Base-by-base conservation (phyloP, 306 rosid species). In the Malus sieversii region DNA sequence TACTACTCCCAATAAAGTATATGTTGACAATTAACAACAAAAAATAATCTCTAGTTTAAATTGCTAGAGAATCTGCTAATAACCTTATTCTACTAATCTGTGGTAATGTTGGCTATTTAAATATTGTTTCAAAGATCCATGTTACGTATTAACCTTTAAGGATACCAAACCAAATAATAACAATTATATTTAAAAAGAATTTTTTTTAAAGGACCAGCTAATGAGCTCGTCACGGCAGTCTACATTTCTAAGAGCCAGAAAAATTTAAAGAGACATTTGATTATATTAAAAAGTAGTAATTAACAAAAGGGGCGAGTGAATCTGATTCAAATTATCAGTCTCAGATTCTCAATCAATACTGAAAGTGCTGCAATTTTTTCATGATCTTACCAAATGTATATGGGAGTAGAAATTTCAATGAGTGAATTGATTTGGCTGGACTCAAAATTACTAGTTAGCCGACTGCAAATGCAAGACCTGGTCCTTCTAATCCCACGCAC, bases 221-320 rank as follows among this genome's bases (percentile, higher is more conserved):
- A 0, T 38, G 2, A 0, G 0, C 8, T 38, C 10, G 2, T 7
- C 2, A 38, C 0, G 2, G 1, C 10, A 38, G 0, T 38, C 2
- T 38, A 35, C 40, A 0, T 0, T 35, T 35, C 0, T 35, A 0
- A 38, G 10, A 38, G 2, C 10, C 0, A 5, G 1, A 0, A 38
- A 38, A 38, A 6, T 6, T 38, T 38, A 7, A 38, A 38, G 11
- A 52, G 13, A 27, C 10, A 15, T 48, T 52, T 51, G 44, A 18
- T 51, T 20, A 35, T 22, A 33, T 25, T 10, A 22, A 13, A 14
- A 42, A 58, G 42, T 32, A 53, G 29, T 12, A 42, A 59, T 59
- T 59, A 22, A 58, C 16, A 73, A 58, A 2, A 3, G 22, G 75
- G 3, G 13, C 10, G 1, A 16, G 5, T 55, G 48, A 12, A 15